Evolutionary conservation across 257 asterid species (phyloP).

Genomic region (Przewalskia tangutica): DNA sequence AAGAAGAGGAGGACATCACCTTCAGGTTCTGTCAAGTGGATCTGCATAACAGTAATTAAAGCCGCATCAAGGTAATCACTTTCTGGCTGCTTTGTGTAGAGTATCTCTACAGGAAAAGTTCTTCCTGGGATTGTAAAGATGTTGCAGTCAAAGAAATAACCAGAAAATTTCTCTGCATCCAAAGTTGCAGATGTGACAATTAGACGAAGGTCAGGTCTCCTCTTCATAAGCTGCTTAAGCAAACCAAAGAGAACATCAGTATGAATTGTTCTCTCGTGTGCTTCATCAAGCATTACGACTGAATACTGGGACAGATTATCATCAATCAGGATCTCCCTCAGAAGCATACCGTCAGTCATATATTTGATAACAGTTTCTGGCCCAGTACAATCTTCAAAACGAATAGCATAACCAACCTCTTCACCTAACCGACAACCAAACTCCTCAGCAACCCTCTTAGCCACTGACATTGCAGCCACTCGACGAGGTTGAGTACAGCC

Average conservation of each 20-base stretch:
- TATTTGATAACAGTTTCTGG: slow-evolving; percentile 93
- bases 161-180: slow-evolving; percentile 94
- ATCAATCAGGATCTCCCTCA: slow-evolving; percentile 84
- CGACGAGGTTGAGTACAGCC: slow-evolving; percentile 98
- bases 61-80: slow-evolving; percentile 91
- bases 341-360: slow-evolving; percentile 97
- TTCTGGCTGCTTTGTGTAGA: slow-evolving; percentile 94
- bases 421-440: slow-evolving; percentile 93
- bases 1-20: slow-evolving; percentile 91
- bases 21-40: slow-evolving; percentile 92
- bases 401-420: slow-evolving; percentile 92
- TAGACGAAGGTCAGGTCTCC: slow-evolving; percentile 84
- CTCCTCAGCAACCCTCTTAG: slow-evolving; percentile 96
- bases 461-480: slow-evolving; percentile 98
- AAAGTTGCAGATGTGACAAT: slow-evolving; percentile 91
- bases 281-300: slow-evolving; percentile 91
- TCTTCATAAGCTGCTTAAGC: slow-evolving; percentile 59
- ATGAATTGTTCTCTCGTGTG: slow-evolving; percentile 82
- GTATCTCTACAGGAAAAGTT: slow-evolving; percentile 86
- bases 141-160: slow-evolving; percentile 85
- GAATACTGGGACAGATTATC: slow-evolving; percentile 80
- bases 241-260: slow-evolving; percentile 86
- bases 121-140: slow-evolving; percentile 95
- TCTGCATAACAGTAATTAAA: slow-evolving; percentile 78
- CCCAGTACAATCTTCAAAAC: slow-evolving; percentile 94